Base-by-base conservation (phyloP, 371 early-diverging fungal genomes). In the Rhizopus stolonifer region DNA sequence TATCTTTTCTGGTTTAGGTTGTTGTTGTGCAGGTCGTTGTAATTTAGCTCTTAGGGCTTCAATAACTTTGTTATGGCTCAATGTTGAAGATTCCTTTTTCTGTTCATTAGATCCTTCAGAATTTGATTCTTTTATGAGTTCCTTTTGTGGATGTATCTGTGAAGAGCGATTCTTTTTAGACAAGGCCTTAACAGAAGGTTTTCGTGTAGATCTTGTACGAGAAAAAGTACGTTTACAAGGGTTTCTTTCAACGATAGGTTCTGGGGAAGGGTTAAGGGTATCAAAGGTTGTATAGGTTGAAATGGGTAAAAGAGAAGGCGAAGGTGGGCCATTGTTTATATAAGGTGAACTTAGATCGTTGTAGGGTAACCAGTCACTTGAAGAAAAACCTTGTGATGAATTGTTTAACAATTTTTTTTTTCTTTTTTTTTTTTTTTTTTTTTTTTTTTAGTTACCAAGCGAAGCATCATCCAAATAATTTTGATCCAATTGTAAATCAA, bases 401-500 rank as follows among this genome's bases (percentile, higher is more conserved):
- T 21, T 34, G 9, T 22, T 13, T 34, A 49, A 10, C 1, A 10
- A 31, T 31, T 31, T 10, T 31, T 10, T n/a, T n/a, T n/a, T n/a
- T n/a, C 32, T 31, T 7, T 10, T 7, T 31, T 31, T 31, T 31
- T 22, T 45, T 26, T n/a, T 23, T 2, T 45, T 26, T 40, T 46
- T 46, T 45, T 31, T n/a, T n/a, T n/a, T n/a, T n/a, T n/a, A n/a
- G n/a, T n/a, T n/a, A n/a, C n/a, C n/a, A n/a, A 50, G 15, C 26
- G 43, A 46, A 15, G 52, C 19, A 54, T 67, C 61, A 21, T 69
- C 64, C 1, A 67, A 58, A 14, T 64, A 58, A 11, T 46, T 52
- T 23, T 72, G 68, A 5, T 65, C 65, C 21, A 65, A 45, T 39
- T 67, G 60, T 31, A 77, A 58, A 48, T 77, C 77, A 49, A 77